Evolutionary conservation across 441 rosid species (phyloP).

Genomic region (Populus hybrid): DNA sequence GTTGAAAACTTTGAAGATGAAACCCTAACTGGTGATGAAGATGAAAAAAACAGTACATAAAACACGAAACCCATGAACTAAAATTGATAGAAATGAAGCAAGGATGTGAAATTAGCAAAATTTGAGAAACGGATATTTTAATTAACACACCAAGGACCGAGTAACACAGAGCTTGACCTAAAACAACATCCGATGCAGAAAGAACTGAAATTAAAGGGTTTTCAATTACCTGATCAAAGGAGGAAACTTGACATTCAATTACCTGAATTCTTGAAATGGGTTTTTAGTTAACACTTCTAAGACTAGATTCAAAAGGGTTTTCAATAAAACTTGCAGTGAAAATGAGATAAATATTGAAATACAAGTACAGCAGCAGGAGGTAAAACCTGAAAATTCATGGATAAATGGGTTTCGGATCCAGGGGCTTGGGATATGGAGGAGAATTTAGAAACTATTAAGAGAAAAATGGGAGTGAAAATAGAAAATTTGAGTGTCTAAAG

Average conservation of each 20-base stretch:
- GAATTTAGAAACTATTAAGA: background rate
- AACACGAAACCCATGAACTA: constrained; percentile 14
- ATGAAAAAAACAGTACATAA: background rate
- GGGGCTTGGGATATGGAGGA: background rate
- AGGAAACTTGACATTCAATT: background rate
- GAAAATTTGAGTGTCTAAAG: background rate
- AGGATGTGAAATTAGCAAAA: background rate
- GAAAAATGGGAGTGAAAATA: background rate
- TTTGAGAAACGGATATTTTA: background rate
- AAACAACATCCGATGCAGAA: background rate
- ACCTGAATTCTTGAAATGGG: constrained; percentile 25
- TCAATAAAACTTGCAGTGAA: background rate
- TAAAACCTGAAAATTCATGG: background rate
- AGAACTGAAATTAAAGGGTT: background rate
- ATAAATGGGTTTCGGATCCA: constrained; percentile 13
- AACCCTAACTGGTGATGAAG: constrained; percentile 25
- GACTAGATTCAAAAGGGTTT: background rate
- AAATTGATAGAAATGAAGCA: constrained; percentile 6
- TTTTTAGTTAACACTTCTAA: constrained; percentile 19
- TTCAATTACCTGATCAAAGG: constrained; percentile 1
- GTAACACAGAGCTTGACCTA: background rate
- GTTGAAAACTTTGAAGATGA: background rate
- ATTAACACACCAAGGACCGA: background rate
- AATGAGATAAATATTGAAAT: background rate
- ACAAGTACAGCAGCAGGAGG: background rate